Percentiles rank a stretch among this genome's conserved stretches.
phyloP scores from a whole-genome alignment of 2,329 filamentous ascomycete genomes.

The Penicillium decumbens region DNA sequence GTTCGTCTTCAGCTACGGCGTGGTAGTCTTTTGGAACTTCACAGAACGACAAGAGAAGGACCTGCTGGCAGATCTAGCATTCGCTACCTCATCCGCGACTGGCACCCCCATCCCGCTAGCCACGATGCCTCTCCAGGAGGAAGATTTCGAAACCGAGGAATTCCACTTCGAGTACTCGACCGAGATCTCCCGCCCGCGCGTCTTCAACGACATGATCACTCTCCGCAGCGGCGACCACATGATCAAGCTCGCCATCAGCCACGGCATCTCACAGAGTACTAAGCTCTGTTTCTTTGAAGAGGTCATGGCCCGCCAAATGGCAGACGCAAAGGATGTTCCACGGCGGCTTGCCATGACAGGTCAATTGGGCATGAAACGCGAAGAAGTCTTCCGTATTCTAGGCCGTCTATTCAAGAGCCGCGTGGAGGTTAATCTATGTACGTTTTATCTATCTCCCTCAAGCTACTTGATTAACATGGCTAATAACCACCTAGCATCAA shows the following conservation, averaged over 20 bases:
- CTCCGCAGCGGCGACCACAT: slow-evolving; percentile 92
- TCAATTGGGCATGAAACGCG: slow-evolving; percentile 81
- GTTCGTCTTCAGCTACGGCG: slow-evolving; percentile 95
- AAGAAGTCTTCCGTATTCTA: slow-evolving; percentile 87
- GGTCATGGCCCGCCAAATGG: slow-evolving; percentile 90
- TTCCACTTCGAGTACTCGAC: slow-evolving; percentile 97
- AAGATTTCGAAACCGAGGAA: slow-evolving; percentile 94
- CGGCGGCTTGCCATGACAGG: slow-evolving; percentile 84
- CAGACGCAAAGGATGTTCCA: slow-evolving; percentile 85
- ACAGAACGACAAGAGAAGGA: slow-evolving; percentile 94
- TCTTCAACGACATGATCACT: slow-evolving; percentile 99
- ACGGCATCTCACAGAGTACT: slow-evolving; percentile 95
- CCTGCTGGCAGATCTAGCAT: slow-evolving; percentile 88
- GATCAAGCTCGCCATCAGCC: slow-evolving; percentile 97
- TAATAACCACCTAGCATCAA: slow-evolving; percentile 61
- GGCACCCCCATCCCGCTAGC: slow-evolving; percentile 58
- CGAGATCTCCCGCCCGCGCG: slow-evolving; percentile 76
- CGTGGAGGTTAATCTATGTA: slow-evolving; percentile 96
- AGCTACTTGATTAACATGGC: slow-evolving; percentile 6
- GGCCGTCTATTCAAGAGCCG: slow-evolving; percentile 87
- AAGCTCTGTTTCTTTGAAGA: slow-evolving; percentile 96
- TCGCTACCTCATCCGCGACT: slow-evolving; percentile 53
- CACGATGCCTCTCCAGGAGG: slow-evolving; percentile 73
- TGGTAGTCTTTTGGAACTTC: slow-evolving; percentile 99
- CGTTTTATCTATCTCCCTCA: slow-evolving; percentile 38